These are phyloP conservation scores for Psilocybe subaeruginosa DNA, from an alignment of 768 basidiomycete species.

Conservation along the genomic window DNA sequence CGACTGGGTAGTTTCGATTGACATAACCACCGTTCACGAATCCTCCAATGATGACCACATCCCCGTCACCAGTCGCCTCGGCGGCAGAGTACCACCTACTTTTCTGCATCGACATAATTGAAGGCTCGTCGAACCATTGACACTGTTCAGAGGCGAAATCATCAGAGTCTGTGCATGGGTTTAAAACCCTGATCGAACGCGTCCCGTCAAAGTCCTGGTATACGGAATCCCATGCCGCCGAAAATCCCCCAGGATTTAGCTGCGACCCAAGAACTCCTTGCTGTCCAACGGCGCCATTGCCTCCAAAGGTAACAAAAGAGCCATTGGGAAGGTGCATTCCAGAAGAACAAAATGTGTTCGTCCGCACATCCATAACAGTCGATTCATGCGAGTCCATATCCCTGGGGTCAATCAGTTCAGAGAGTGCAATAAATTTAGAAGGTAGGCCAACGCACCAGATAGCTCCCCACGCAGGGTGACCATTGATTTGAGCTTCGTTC, in stretches of 20 bases:
- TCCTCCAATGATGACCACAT: conserved; percentile 79
- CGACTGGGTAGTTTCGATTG: conserved; percentile 74
- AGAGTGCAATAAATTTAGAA: neutral
- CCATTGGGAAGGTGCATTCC: conserved; percentile 85
- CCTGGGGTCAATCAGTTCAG: conserved; percentile 33
- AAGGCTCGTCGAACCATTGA: conserved; percentile 73
- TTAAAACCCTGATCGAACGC: conserved; percentile 78
- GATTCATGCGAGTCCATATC: conserved; percentile 63
- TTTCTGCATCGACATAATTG: conserved; percentile 64
- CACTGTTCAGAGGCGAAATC: conserved; percentile 55
- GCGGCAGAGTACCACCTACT: conserved; percentile 81
- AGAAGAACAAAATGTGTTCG: conserved; percentile 82
- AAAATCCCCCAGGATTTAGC: conserved; percentile 43
- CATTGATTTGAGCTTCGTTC: conserved; percentile 65
- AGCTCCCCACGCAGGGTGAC: conserved; percentile 76
- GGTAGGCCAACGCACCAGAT: conserved; percentile 52
- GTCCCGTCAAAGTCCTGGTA: conserved; percentile 85
- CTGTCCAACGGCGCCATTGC: conserved; percentile 73
- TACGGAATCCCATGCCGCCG: conserved; percentile 59
- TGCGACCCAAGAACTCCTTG: conserved; percentile 63
- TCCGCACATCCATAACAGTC: conserved; percentile 68
- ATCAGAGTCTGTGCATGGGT: conserved; percentile 62
- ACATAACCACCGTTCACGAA: conserved; percentile 80
- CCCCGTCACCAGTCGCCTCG: conserved; percentile 77
- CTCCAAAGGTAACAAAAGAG: conserved; percentile 75